phyloP scores from a whole-genome alignment of 495 filamentous ascomycete genomes.

The Clavariopsis aquatica region DNA sequence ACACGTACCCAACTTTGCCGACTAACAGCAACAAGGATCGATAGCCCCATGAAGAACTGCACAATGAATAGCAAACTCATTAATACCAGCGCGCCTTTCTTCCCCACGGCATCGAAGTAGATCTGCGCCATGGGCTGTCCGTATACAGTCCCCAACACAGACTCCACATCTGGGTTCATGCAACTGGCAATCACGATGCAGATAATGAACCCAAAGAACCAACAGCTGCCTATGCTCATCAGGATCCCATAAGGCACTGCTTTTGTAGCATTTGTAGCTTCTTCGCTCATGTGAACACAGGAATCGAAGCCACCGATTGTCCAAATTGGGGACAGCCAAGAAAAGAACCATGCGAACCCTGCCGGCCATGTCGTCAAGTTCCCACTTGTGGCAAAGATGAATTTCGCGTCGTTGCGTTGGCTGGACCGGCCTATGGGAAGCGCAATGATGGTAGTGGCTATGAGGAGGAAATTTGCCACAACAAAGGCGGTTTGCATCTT shows the following conservation, averaged over 20 bases:
- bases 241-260: conserved; percentile 57
- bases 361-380: conserved; percentile 60
- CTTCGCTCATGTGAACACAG: conserved; percentile 62
- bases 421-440: conserved; percentile 57
- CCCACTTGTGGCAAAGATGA: conserved; percentile 51
- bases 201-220: conserved; percentile 56
- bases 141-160: conserved; percentile 47
- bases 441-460: conserved; percentile 65
- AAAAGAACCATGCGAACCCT: conserved; percentile 60
- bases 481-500: conserved; percentile 66
- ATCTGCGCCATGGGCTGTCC: conserved; percentile 61
- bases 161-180: conserved; percentile 50
- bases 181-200: conserved; percentile 55
- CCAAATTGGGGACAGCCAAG: conserved; percentile 69
- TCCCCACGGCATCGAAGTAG: conserved; percentile 58
- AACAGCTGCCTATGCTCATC: conserved; percentile 52
- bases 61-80: conserved; percentile 58
- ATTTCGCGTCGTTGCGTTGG: conserved; percentile 50
- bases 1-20: conserved; percentile 55
- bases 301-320: conserved; percentile 57
- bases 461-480: conserved; percentile 63
- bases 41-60: conserved; percentile 58
- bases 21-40: conserved; percentile 57
- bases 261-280: conserved; percentile 62
- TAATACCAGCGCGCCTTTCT: conserved; percentile 56